Evolutionary conservation across 2,329 filamentous ascomycete genomes (phyloP), one percentile per base, ranked within the genome.

Genomic region (Beauveria varroae): DNA sequence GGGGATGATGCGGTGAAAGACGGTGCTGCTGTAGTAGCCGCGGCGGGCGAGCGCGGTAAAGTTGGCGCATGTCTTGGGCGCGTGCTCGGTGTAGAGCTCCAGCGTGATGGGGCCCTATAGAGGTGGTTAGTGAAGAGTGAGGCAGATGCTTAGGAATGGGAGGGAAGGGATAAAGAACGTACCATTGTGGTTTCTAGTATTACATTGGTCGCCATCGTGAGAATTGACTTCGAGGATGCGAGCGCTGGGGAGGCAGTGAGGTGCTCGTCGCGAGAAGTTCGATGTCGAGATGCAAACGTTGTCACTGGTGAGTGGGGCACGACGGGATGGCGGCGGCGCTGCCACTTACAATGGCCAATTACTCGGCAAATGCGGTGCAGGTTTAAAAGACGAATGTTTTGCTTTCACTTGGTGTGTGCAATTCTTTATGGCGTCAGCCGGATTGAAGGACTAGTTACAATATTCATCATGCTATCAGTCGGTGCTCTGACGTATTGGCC

Each of bases 1-100:
- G 57, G 91, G 87, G 71, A 99, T 98, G 68, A 98, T 87, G 73
- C 95, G 92, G 80, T 98, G 95, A 82, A 98, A 93, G 70, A 93
- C 78, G 63, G 90, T 85, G 72, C 77, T 79, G 78, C 95, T 85
- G 83, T 96, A 99, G 84, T 97, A 98, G 67, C 90, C 90, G 67
- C 92, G 84, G 64, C 83, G 79, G 22, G 87, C 86, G 57, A 98
- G 90, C 5, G 89, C 90, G 28, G 82, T 73, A 78, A 98, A 98
- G 81, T 98, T 96, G 63, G 82, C 84, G 83, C 91, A 96, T 26
- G 92, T 93, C 73, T 88, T 90, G 44, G 95, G 93, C 20, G 93
- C 93, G 78, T 98, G 93, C 28, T 83, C 75, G 56, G 84, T 88
- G 85, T 98, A 98, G 63, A 99, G 90, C 78, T 99, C 95, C 65